Base-by-base conservation (phyloP, 2,329 filamentous ascomycete genomes). In the Zymoseptoria pseudotritici region DNA sequence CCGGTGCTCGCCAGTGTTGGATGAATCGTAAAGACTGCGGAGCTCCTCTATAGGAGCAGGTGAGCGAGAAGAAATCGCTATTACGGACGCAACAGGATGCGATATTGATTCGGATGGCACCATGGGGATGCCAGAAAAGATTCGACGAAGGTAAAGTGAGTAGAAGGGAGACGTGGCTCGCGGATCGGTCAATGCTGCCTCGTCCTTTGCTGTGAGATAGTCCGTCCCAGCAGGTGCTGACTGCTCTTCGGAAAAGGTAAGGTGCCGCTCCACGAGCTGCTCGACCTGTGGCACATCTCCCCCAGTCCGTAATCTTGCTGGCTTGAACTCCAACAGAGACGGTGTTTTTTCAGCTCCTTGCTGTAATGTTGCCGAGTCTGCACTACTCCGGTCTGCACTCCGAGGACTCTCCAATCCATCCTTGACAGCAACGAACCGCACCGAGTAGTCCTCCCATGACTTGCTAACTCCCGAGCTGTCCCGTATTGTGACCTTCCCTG, bases 51-150 rank as follows among this genome's bases (percentile, higher is more conserved):
- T 92, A 0, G 95, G 93, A 17, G 86, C 80, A 29, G 84, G 79
- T 67, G 91, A 96, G 60, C 89, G 85, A 9, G 94, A 97, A 73
- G 91, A 97, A 70, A 97, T 96, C 24, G 91, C 91, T 72, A 97
- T 93, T 50, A 99, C 86, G 70, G 91, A 93, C 5, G 93, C 92
- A 21, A 97, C 93, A 0, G 95, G 94, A 72, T 99, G 94, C 4
- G 89, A 85, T 74, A 97, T 96, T 0, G 94, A 94, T 76, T 99
- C 94, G 68, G 97, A 91, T 0, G 91, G 86, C 3, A 87, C 84
- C 52, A 95, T 77, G 1, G 90, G 85, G 50, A 93, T 78, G 13
- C 88, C 87, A 0, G 91, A 96, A 8, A 99, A 78, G 49, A 99
- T 74, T 55, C 92, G 86, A 29, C 91, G 85, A 53, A 99, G 76